phyloP scores from a whole-genome alignment of 176 grass and related monocot genomes.

The Aegilops speltoides region DNA sequence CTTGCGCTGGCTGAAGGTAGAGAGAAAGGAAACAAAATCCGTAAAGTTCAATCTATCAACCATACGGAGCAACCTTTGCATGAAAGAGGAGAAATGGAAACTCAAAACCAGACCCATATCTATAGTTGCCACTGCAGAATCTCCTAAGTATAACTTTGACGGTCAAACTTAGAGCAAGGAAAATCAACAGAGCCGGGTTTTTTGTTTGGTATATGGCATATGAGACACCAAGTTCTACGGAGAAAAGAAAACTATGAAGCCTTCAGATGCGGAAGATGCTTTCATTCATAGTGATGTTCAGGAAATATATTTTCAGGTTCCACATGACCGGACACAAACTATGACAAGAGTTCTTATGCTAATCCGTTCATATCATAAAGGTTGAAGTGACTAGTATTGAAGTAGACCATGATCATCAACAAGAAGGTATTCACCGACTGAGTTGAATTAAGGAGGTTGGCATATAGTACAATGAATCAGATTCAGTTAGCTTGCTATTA shows the following conservation, averaged over 20 bases:
- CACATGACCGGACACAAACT: not conserved
- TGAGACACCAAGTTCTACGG: not conserved
- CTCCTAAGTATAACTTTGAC: conserved; percentile 47
- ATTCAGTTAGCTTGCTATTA: not conserved
- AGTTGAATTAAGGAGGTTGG: not conserved
- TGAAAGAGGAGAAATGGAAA: not conserved
- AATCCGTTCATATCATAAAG: no score
- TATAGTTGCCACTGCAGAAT: not conserved
- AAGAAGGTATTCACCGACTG: not conserved
- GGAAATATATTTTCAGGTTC: not conserved
- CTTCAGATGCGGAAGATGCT: not conserved
- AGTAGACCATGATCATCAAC: not conserved
- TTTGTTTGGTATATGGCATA: not conserved
- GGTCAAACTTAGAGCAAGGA: conserved; percentile 33
- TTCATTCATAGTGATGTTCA: no score
- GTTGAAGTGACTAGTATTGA: not conserved
- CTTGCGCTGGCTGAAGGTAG: conserved; percentile 61
- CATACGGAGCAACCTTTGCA: conserved; percentile 70
- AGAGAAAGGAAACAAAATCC: conserved; percentile 68
- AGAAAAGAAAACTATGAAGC: no score
- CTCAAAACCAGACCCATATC: not conserved
- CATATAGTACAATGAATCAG: not conserved
- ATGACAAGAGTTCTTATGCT: no score
- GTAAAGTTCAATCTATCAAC: conserved; percentile 72
- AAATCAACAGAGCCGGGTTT: no score